phyloP scores from a whole-genome alignment of 2,329 filamentous ascomycete species.

The Lomentospora prolificans region DNA sequence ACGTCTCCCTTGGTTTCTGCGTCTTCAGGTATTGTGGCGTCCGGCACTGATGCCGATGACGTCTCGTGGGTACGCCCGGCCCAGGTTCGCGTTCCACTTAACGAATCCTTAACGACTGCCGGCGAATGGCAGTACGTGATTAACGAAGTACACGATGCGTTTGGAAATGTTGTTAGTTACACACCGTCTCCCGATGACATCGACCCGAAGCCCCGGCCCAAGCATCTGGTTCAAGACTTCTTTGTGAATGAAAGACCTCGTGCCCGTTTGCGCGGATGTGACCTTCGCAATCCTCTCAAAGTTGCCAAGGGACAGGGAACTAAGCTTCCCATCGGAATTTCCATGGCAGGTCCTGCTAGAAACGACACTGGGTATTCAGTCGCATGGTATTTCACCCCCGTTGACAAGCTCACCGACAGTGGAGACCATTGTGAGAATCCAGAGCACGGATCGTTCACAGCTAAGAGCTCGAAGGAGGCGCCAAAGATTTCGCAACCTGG shows the following conservation, averaged over 20 bases:
- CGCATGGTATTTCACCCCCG: conserved; percentile 72
- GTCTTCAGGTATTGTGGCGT: conserved; percentile 48
- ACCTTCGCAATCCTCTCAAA: conserved; percentile 69
- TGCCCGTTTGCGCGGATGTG: conserved; percentile 63
- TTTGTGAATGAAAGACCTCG: conserved; percentile 78
- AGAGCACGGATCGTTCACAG: conserved; percentile 45
- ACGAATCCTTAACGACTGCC: conserved; percentile 72
- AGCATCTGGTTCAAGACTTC: conserved; percentile 66
- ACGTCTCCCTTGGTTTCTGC: conserved; percentile 64
- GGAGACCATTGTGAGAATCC: conserved; percentile 58
- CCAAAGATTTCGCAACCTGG: conserved; percentile 68
- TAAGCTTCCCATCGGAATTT: conserved; percentile 59
- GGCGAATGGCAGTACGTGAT: conserved; percentile 86
- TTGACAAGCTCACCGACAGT: conserved; percentile 56
- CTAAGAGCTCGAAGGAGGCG: conserved; percentile 52
- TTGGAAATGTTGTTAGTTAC: conserved; percentile 80
- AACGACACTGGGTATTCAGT: conserved; percentile 61
- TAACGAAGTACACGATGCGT: conserved; percentile 83
- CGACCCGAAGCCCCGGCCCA: conserved; percentile 49
- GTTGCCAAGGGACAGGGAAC: conserved; percentile 65
- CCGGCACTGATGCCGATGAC: conserved; percentile 51
- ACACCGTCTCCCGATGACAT: conserved; percentile 55
- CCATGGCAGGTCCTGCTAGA: conserved; percentile 37
- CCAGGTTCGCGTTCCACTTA: conserved; percentile 70
- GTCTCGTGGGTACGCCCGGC: conserved; percentile 72